Percentiles rank a stretch among this genome's conserved stretches.
These are phyloP conservation scores for Symmetrospora coprosmae DNA, from an alignment of 768 basidiomycete species.

Conservation along the genomic window DNA sequence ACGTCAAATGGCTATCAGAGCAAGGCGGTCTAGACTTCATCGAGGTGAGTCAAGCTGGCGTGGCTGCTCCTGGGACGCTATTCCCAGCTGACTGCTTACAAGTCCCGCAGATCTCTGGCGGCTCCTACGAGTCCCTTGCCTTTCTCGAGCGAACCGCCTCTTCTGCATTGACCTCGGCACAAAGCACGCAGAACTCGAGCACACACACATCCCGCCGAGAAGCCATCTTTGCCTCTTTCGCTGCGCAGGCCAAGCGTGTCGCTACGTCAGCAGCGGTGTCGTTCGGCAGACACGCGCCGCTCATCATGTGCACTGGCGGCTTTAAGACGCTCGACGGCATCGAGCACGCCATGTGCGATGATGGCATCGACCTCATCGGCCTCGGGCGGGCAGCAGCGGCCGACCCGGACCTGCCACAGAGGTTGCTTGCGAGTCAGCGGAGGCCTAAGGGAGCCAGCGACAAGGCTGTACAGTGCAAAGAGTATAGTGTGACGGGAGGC, in stretches of 20 bases:
- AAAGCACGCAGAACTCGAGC: conserved; percentile 8
- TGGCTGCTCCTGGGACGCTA: too few relatives aligned
- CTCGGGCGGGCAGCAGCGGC: conserved; percentile 55
- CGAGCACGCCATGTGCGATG: conserved; percentile 37
- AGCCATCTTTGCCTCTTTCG: conserved; percentile 58
- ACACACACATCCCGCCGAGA: conserved; percentile 50
- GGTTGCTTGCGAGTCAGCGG: conserved; percentile 35
- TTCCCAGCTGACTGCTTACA: too few relatives aligned
- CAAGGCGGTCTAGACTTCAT: conserved; percentile 66
- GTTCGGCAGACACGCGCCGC: conserved; percentile 40
- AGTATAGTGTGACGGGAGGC: conserved; percentile 35
- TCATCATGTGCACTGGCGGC: conserved; percentile 69
- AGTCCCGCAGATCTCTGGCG: conserved; percentile 52
- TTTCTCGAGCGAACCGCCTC: not conserved
- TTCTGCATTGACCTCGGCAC: conserved; percentile 34
- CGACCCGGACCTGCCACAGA: conserved; percentile 48
- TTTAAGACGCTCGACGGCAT: conserved; percentile 51
- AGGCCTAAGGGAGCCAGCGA: not conserved
- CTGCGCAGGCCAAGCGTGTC: conserved; percentile 45
- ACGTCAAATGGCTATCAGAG: conserved; percentile 49
- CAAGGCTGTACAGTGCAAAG: conserved; percentile 8
- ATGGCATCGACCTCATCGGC: conserved; percentile 60
- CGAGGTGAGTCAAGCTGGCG: conserved; percentile 40
- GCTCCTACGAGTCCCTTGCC: conserved; percentile 60
- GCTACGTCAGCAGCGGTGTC: conserved; percentile 38